These are phyloP conservation scores for Sherardia arvensis DNA, from an alignment of 257 asterid genomes.

Conservation along the genomic window DNA sequence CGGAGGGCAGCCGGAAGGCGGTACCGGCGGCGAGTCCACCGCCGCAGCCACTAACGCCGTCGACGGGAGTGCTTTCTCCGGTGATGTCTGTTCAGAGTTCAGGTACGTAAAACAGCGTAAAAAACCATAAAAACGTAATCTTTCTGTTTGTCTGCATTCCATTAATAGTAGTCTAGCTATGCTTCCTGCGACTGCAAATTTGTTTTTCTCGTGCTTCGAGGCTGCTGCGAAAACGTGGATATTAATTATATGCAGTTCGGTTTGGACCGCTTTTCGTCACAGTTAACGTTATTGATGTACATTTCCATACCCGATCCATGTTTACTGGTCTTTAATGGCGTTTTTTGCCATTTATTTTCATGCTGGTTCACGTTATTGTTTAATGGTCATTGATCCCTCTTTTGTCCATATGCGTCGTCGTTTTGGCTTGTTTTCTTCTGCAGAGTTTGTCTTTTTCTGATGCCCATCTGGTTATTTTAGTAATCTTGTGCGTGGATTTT, in stretches of 20 bases:
- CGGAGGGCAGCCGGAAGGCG: slow-evolving; percentile 28
- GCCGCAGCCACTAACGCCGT: slow-evolving; percentile 86
- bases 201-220: slow-evolving; percentile 1
- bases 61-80: slow-evolving; percentile 69
- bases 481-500: neutral
- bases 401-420: slow-evolving; percentile 24
- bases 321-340: neutral
- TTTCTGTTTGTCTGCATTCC: slow-evolving; percentile 21
- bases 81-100: slow-evolving; percentile 85
- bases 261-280: slow-evolving; percentile 3
- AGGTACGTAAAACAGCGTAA: slow-evolving; percentile 82
- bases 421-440: slow-evolving; percentile 8
- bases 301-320: neutral
- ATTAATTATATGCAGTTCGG: neutral
- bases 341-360: slow-evolving; percentile 8
- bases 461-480: slow-evolving; percentile 1
- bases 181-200: neutral
- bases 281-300: neutral
- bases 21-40: slow-evolving; percentile 48
- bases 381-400: neutral
- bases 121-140: slow-evolving; percentile 1
- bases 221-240: slow-evolving; percentile 13
- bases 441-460: slow-evolving; percentile 2
- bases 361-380: slow-evolving; percentile 10
- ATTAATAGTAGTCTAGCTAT: neutral